These are phyloP conservation scores for Colletotrichum gigasporum DNA, from an alignment of 2,329 filamentous ascomycete genomes.

Conservation along the genomic window DNA sequence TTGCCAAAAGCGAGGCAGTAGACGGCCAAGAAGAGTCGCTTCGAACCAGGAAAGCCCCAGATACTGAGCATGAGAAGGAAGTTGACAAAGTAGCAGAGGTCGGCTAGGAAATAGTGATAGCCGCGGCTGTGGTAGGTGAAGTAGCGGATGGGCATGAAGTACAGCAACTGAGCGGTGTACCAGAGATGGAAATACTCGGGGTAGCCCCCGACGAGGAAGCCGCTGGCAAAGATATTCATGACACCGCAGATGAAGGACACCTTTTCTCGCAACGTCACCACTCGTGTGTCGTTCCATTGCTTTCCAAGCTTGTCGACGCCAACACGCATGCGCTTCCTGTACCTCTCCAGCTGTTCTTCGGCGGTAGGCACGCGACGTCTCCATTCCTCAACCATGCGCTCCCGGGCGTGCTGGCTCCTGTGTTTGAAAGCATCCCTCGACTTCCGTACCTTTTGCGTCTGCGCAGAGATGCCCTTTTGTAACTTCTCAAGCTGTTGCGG, in stretches of 20 bases:
- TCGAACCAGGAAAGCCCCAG: slow-evolving; percentile 91
- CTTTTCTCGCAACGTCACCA: slow-evolving; percentile 91
- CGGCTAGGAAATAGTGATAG: slow-evolving; percentile 96
- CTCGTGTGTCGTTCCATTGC: slow-evolving; percentile 89
- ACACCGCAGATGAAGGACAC: slow-evolving; percentile 95
- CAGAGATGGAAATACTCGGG: slow-evolving; percentile 91
- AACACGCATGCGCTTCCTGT: slow-evolving; percentile 84
- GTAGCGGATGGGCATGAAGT: slow-evolving; percentile 97
- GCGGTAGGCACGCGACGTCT: slow-evolving; percentile 84
- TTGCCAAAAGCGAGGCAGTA: slow-evolving; percentile 96
- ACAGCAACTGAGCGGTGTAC: slow-evolving; percentile 88
- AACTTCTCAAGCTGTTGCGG: slow-evolving; percentile 91
- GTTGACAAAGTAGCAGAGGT: slow-evolving; percentile 99
- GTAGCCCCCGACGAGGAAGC: slow-evolving; percentile 87
- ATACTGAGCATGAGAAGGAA: slow-evolving; percentile 82
- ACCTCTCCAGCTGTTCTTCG: slow-evolving; percentile 92
- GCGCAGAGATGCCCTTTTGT: slow-evolving; percentile 81
- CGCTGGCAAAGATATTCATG: slow-evolving; percentile 96
- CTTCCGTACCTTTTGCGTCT: slow-evolving; percentile 85
- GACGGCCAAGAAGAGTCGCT: slow-evolving; percentile 88
- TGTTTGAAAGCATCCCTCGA: slow-evolving; percentile 84
- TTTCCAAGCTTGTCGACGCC: slow-evolving; percentile 88
- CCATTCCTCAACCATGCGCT: slow-evolving; percentile 94
- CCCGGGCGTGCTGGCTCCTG: slow-evolving; percentile 80
- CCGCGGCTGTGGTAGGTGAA: slow-evolving; percentile 91